Base-by-base conservation (phyloP, 148 eudicot species). In the Camellia sinensis region DNA sequence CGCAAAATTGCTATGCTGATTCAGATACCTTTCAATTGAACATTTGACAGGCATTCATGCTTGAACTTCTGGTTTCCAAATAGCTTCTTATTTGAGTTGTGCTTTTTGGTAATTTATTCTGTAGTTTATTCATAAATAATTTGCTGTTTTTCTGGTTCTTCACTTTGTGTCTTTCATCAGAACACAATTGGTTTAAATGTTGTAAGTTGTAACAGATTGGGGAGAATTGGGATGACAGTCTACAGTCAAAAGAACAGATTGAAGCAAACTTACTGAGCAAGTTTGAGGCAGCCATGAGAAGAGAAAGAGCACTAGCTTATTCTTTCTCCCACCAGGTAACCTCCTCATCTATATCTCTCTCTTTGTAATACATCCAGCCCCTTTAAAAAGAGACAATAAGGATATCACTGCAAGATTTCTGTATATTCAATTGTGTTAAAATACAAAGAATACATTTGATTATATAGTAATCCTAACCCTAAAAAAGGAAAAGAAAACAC, bases 281-380 rank as follows among this genome's bases (percentile, higher is more conserved):
- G 86, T 94, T 89, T 70, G 99, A 96, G 79, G 99, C 99, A 52
- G 85, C 97, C 40, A 89, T 96, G 88, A 94, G 97, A 87, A 87
- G 99, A 85, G 98, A 96, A 76, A 86, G 94, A 78, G 93, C 99
- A 50, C 67, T 93, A 79, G 99, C 99, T 81, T 96, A 96, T 90
- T 93, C 99, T 64, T 93, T 85, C 79, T 88, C 93, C 77, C 97
- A 95, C 84, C 98, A 95, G 95, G 98, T 95, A 91, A 83, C 66
- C 29, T 75, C 70, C 79, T 82, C 45, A 67, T 78, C 75, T 43
- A 41, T 43, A 29, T 18, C 37, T 29, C 37, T 67, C 61, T n/a
- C 53, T 17, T 53, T 37, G 44, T 80, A 17, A 14, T 69, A 66
- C 69, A 71, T 53, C 80, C 44, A 73, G 67, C 69, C 71, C 67